Evolutionary conservation across 208 protist species (phyloP), one percentile per base, ranked within the genome.

Genomic region (Acanthamoeba healyi): DNA sequence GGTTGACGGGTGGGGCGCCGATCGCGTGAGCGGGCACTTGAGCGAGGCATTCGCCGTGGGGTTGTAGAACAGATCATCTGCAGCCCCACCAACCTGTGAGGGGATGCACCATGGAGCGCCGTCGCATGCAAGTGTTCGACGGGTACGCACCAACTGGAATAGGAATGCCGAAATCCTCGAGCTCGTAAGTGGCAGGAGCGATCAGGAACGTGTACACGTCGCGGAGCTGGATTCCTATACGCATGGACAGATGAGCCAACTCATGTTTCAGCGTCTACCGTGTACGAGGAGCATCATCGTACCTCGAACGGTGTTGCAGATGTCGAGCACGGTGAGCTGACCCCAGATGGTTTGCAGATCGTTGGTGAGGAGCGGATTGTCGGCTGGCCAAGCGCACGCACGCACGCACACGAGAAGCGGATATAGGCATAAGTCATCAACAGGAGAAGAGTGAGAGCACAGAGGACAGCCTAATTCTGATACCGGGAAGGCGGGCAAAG

Each of bases 281-380:
- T 72, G 19, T n/a, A n/a, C n/a, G 26, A 32, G 19, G 19, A 24
- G 29, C 15, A 34, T 14, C n/a, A 24, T 9, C 19, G 34, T 81
- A 70, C 82, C 84, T 44, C 84, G 51, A 6, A 91, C 51, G 29
- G 84, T 91, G 84, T 91, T 91, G 24, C 56, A 74, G 40, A 91
- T 91, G 84, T 91, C 84, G 12, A 91, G 61, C 36, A 91, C 84
- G 22, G 38, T 91, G 84, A 91, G 84, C 61, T 91, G 84, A 10
- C 84, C 84, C 51, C 51, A 91, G 32, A 91, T 91, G 54, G 84
- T 91, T 44, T 65, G 56, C 84, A 91, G 51, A 12, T 91, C 84
- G 56, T 72, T 91, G 26, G 42, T 56, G 17, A 84, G 74, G 29
- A 4, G n/a, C 4, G 19, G 6, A 51, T 58, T 56, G 74, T 17